Base-by-base conservation (phyloP, 306 rosid genomes). In the Rosa persica region DNA sequence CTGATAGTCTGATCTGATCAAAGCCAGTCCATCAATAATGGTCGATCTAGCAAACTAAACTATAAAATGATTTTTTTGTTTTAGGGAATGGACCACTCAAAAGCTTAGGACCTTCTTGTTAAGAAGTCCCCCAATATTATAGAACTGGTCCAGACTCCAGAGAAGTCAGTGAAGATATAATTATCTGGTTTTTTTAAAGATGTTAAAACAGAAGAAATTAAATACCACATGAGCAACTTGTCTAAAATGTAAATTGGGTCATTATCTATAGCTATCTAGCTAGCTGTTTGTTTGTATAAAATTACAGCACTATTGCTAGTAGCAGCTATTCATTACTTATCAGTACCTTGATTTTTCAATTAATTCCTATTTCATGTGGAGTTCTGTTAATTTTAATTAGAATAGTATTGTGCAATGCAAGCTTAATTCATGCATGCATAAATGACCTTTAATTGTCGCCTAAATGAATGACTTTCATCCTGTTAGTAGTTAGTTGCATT, bases 11-110 rank as follows among this genome's bases (percentile, higher is more conserved):
- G 69, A 64, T 67, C 70, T 65, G 46, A 65, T 83, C 19, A 68
- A 84, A 42, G 68, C 62, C 81, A 49, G 54, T 72, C 72, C 75
- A 81, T 80, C 83, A 80, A 42, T 81, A 48, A 69, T 84, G 81
- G 78, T 74, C 48, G 81, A 81, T 15, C 67, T 62, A 17, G 61
- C 36, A 75, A 60, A 75, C 23, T 74, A 75, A 61, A 75, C 23
- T 74, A 23, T 16, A 75, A 25, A 2, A 42, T 25, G 20, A 40
- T 49, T 51, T 74, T 79, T 77, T 74, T 46, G 81, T 12, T 64
- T 64, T 34, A 30, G 42, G 19, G 67, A 30, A 72, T 76, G 68
- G 78, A 79, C 81, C 81, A 79, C 81, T 36, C 10, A 19, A 57
- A 58, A 61, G 72, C 85, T 77, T 68, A 84, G 79, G 77, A 78